These are phyloP conservation scores for Cryomyces minteri DNA, from an alignment of 495 filamentous ascomycete species.

Conservation along the genomic window DNA sequence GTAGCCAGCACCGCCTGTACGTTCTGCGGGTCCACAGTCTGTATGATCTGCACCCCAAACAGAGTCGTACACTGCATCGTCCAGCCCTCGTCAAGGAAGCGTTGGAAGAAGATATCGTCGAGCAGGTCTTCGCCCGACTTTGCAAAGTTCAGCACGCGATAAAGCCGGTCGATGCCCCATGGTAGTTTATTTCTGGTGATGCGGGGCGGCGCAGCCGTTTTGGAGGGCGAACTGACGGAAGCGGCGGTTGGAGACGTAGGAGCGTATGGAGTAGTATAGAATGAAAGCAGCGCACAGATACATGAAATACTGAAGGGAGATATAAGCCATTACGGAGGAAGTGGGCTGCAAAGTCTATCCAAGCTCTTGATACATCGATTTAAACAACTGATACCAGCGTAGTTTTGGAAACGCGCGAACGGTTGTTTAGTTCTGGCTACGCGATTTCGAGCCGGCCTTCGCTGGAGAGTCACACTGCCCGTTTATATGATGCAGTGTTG, in stretches of 20 bases:
- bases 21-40: constrained; percentile 35
- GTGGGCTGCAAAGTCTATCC: too few species aligned
- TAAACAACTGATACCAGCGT: too few species aligned
- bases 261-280: background rate
- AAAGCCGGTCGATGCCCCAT: background rate
- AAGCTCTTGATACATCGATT: too few species aligned
- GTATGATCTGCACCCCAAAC: constrained; percentile 1
- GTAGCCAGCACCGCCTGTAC: constrained; percentile 34
- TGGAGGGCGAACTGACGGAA: constrained; percentile 4
- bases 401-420: too few species aligned
- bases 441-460: too few species aligned
- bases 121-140: constrained; percentile 2
- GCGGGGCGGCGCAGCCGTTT: constrained; percentile 5
- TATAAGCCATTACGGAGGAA: too few species aligned
- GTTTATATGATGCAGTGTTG: too few species aligned
- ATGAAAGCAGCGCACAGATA: background rate
- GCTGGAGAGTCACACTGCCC: too few species aligned
- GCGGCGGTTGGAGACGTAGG: background rate
- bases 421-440: too few species aligned
- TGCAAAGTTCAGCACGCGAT: background rate
- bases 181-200: background rate
- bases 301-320: too few species aligned
- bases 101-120: constrained; percentile 2
- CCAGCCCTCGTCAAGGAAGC: background rate
- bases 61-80: background rate